Evolutionary conservation across 768 basidiomycete genomes (phyloP), one percentile per base, ranked within the genome.

Genomic region (Pisolithus sp.): DNA sequence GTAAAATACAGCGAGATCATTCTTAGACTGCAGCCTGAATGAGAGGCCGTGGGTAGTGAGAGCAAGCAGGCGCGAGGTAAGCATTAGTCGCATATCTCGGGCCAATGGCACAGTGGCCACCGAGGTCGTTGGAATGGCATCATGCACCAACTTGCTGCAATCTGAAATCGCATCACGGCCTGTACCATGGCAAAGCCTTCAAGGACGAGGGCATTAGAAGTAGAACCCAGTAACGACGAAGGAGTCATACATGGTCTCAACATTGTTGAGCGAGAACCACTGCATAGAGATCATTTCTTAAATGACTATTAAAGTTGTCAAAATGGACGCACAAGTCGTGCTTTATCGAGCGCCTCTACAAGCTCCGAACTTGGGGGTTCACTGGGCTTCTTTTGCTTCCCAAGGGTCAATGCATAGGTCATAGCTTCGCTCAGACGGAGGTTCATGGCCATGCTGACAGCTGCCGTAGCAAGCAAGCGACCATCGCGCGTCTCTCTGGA

Each of bases 381-480:
- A 18, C 59, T 58, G 4, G 58, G 46, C 53, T 63, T 66, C 49
- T 61, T 68, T 26, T 64, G 59, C 34, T 54, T 58, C 21, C 68
- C 62, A 41, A 75, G 62, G 4, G 51, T 59, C 31, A 54, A 59
- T 20, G 60, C 66, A 48, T 69, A 64, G 20, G 64, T 56, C 52
- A 72, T 68, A 7, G 70, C 72, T 46, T 68, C 61, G 45, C 68
- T 66, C 4, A 76, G 61, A 24, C 68, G 70, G 46, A 78, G 57
- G 55, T 73, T 75, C 59, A 72, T 74, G 20, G 74, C 75, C 73
- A 76, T 76, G 45, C 68, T 73, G 24, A 77, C 69, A 12, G 77
- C 77, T 2, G 66, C 66, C 15, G 73, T 63, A 8, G 67, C 71
- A 36, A 71, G 66, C 40, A 75, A 49, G 38, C 73, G 69, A 24